These are phyloP conservation scores for Rostrohypoxylon terebratum DNA, from an alignment of 495 filamentous ascomycete genomes.

Conservation along the genomic window DNA sequence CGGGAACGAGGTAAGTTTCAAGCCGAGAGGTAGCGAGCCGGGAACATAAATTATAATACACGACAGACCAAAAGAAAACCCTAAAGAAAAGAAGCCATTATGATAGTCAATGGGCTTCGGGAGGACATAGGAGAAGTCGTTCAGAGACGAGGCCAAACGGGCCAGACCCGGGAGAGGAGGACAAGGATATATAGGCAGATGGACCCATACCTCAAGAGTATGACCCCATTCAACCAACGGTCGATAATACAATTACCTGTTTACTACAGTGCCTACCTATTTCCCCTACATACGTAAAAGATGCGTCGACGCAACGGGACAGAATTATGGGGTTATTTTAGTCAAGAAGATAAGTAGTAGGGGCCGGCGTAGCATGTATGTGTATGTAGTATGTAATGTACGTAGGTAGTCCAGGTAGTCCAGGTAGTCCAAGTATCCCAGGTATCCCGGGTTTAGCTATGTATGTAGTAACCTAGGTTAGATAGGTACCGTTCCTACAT, in stretches of 20 bases:
- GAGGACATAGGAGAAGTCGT: conserved; percentile 52
- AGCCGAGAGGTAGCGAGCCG: conserved; percentile 47
- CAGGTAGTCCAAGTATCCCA: neutral
- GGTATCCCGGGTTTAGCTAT: conserved; percentile 19
- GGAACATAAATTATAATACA: conserved; percentile 46
- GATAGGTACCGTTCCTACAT: conserved; percentile 36
- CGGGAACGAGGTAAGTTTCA: conserved; percentile 29
- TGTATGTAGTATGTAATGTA: conserved; percentile 25
- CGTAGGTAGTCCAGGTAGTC: conserved; percentile 24
- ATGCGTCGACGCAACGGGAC: conserved; percentile 47
- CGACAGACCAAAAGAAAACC: conserved; percentile 48
- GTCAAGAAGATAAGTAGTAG: conserved; percentile 49
- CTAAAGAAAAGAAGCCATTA: conserved; percentile 60
- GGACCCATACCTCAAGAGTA: conserved; percentile 39
- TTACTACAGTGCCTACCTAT: conserved; percentile 35
- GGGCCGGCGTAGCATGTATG: conserved; percentile 31
- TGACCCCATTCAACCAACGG: conserved; percentile 48
- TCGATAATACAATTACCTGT: conserved; percentile 42
- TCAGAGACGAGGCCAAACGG: conserved; percentile 46
- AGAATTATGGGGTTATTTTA: conserved; percentile 48
- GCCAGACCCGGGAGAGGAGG: conserved; percentile 58
- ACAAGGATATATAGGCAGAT: conserved; percentile 60
- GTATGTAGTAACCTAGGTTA: conserved; percentile 28
- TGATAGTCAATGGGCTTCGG: conserved; percentile 51
- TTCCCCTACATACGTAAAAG: conserved; percentile 47